Base-by-base conservation (phyloP, 2,329 filamentous ascomycete species). In the Botryosphaeria agaves region DNA sequence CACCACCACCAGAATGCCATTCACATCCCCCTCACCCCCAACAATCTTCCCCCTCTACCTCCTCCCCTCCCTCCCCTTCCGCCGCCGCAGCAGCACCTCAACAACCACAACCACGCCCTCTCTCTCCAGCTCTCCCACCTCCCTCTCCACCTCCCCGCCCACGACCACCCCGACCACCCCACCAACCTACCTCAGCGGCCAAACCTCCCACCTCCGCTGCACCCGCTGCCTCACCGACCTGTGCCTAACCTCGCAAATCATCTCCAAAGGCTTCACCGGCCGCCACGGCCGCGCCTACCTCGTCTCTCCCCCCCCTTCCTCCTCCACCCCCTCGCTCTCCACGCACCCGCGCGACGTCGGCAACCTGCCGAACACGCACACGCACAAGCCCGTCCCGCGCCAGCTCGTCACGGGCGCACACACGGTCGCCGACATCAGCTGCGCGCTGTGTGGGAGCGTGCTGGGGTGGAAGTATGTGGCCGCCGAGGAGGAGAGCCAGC, bases 381-480 rank as follows among this genome's bases (percentile, higher is more conserved):
- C 63, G 8, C 63, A 72, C 41, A 63, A 61, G 29, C 55, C 70
- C 6, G 63, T 70, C 0, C 57, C 67, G 9, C 52, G 71, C 2
- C 65, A 72, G 38, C 56, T 75, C 2, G 70, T 75, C 23, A 76
- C 71, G 2, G 71, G 71, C 28, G 61, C 62, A 6, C 71, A 76
- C 39, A 73, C 67, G 0, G 71, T 76, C 5, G 60, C 60, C 33
- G 71, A 76, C 36, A 62, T 76, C 26, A 62, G 53, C 37, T 76
- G 71, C 41, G 48, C 55, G 3, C 56, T 60, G 28, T 76, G 71
- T 37, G 66, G 62, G 2, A 61, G 45, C 32, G 58, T 70, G 20
- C 42, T 76, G 14, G 71, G 71, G 2, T 76, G 71, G 71, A 75
- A 76, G 47, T 76, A 76, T 41, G 61, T 75, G 15, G 58, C 61